Evolutionary conservation across 2,329 filamentous ascomycete species (phyloP).

Genomic region (Phaeophleospora eucalypticola): DNA sequence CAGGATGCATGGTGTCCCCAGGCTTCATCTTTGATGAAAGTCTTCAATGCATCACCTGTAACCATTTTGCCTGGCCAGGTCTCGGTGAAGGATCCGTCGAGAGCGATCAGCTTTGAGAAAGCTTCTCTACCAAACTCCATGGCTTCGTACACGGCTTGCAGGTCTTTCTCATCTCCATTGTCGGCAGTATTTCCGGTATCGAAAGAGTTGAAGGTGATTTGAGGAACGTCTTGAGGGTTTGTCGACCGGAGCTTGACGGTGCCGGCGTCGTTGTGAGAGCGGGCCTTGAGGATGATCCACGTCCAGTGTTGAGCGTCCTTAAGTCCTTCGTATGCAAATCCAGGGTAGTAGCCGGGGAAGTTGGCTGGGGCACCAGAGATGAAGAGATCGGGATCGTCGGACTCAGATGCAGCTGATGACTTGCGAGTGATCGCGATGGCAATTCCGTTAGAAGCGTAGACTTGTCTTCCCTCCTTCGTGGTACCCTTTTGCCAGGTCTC

Average conservation of each 20-base stretch:
- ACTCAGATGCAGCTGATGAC: constrained; percentile 34
- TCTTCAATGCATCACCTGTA: constrained; percentile 42
- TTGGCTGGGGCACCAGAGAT: constrained; percentile 53
- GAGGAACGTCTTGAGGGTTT: constrained; percentile 60
- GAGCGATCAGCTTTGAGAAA: constrained; percentile 35
- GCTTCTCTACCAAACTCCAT: constrained; percentile 47
- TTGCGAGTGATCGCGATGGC: constrained; percentile 47
- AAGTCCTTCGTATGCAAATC: constrained; percentile 47
- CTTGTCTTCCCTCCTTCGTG: constrained; percentile 36
- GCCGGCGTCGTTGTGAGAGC: constrained; percentile 59
- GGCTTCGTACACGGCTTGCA: constrained; percentile 53
- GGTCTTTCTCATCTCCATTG: constrained; percentile 36
- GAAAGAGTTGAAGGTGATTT: constrained; percentile 60
- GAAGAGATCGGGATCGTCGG: constrained; percentile 51
- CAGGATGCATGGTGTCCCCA: constrained; percentile 58
- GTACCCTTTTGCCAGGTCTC: constrained; percentile 40
- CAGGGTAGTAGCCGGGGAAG: constrained; percentile 55
- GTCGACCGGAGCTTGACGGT: constrained; percentile 57
- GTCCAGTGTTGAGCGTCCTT: constrained; percentile 44
- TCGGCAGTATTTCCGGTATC: constrained; percentile 43
- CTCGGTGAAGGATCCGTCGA: constrained; percentile 43
- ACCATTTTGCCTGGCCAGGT: constrained; percentile 42
- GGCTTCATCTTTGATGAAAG: constrained; percentile 48
- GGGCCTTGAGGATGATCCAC: constrained; percentile 57
- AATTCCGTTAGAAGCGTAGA: constrained; percentile 50